Conservation (phyloP, 176 grass and related monocot genomes). For the Juncus inflexus region DNA sequence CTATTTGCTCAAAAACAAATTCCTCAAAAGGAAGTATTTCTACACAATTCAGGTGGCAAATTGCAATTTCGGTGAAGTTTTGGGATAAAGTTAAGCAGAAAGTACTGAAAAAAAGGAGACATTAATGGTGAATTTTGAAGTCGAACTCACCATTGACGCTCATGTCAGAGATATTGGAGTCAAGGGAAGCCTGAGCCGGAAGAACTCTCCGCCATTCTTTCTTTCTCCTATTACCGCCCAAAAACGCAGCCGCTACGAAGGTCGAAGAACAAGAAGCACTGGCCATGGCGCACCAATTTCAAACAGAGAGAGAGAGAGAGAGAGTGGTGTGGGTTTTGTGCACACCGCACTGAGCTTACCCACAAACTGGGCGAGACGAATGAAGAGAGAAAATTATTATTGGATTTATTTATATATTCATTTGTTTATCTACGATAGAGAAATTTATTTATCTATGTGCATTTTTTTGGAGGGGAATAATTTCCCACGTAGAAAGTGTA, state of each 20-base stretch:
- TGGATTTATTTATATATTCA: slow-evolving; percentile 8
- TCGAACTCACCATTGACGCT: slow-evolving; percentile 53
- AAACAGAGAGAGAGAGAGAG: not conserved
- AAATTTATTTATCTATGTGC: not conserved
- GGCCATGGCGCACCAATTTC: slow-evolving; percentile 41
- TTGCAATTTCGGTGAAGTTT: not conserved
- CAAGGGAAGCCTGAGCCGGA: slow-evolving; percentile 60
- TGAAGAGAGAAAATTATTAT: not conserved
- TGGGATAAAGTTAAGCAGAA: slow-evolving; percentile 1
- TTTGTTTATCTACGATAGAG: not conserved
- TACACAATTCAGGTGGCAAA: not conserved
- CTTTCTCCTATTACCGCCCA: slow-evolving; percentile 20
- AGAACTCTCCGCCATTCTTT: not conserved
- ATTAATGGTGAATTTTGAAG: slow-evolving; percentile 5
- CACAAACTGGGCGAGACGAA: slow-evolving; percentile 6
- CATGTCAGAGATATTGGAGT: slow-evolving; percentile 90
- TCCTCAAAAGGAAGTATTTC: no score
- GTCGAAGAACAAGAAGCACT: slow-evolving; percentile 46
- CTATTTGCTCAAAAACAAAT: not conserved
- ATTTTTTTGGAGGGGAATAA: slow-evolving; percentile 19
- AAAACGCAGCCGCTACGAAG: slow-evolving; percentile 27
- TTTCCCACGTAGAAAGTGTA: slow-evolving; percentile 6
- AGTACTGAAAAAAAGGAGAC: not conserved
- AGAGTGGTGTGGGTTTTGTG: not conserved
- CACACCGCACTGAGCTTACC: slow-evolving; percentile 20